Evolutionary conservation across 164 flowering plant genomes (phyloP).

Genomic region (Platanus orientalis): DNA sequence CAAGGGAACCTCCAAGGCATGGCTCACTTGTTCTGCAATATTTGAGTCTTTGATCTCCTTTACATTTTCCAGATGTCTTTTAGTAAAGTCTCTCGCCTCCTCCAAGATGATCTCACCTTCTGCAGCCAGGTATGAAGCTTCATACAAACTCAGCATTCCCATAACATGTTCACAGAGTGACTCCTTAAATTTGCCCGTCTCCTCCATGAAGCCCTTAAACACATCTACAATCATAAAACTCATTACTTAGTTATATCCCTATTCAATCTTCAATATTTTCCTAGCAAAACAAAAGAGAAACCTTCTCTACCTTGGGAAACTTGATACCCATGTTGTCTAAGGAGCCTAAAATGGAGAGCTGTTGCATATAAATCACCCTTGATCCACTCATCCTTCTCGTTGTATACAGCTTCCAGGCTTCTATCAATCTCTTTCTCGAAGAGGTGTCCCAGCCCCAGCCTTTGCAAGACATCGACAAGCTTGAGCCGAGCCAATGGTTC

Average conservation of each 20-base stretch:
- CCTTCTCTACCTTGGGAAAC: conserved; percentile 16
- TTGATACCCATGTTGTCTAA: conserved; percentile 21
- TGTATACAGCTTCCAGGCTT: not conserved
- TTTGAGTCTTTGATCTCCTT: conserved; percentile 11
- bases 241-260: too few species aligned
- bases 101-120: conserved; percentile 31
- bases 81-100: conserved; percentile 23
- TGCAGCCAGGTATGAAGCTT: conserved; percentile 32
- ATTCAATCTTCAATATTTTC: not conserved
- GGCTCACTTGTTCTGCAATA: conserved; percentile 15
- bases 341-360: conserved; percentile 20
- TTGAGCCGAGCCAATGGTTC: conserved; percentile 15
- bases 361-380: conserved; percentile 14
- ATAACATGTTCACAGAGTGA: conserved; percentile 9
- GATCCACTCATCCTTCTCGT: not conserved
- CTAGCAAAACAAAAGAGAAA: not conserved
- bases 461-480: conserved; percentile 18
- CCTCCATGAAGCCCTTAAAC: conserved; percentile 22
- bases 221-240: conserved; percentile 21
- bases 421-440: conserved; percentile 18
- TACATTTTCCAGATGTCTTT: conserved; percentile 7
- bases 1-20: conserved; percentile 30
- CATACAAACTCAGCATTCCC: conserved; percentile 33
- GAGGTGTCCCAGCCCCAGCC: conserved; percentile 21
- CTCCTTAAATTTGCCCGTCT: conserved; percentile 18